Evolutionary conservation across 768 basidiomycete species (phyloP), one percentile per base, ranked within the genome.

Genomic region (Lactarius hatsudake): DNA sequence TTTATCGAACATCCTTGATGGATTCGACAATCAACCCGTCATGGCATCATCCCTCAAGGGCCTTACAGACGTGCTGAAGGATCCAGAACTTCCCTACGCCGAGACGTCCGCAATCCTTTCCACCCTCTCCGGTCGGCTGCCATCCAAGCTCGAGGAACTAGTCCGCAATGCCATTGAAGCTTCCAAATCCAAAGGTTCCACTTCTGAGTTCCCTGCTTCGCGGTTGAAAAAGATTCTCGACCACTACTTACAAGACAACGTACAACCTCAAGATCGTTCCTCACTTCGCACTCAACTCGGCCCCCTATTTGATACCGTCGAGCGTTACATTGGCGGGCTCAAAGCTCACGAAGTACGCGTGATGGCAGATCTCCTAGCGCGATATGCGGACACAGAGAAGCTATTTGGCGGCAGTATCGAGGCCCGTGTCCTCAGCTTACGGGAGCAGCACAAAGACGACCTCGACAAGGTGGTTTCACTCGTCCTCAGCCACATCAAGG

Each of bases 401-500:
- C 78, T 98, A 17, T 99, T 99, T 73, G 92, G 93, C 53, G 95
- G 94, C 51, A 91, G 91, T 74, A 95, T 97, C 69, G 96, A 98
- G 78, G 90, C 93, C 59, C 88, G 95, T 48, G 89, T 98, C 59
- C 82, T 98, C 65, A 84, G 88, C 60, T 85, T 99, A 48, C 86
- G 97, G 63, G 97, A 98, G 61, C 89, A 94, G 72, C 78, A 96
- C 82, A 96, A 96, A 80, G 93, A 95, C 69, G 84, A 94, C 71
- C 86, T 97, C 43, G 95, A 98, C 77, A 87, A 88, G 65, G 97
- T 93, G 40, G 88, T 90, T 56, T 83, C 83, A 56, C 81, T 96
- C 36, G 94, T 98, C 20, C 84, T 98, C 61, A 96, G 96, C 65
- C 97, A 99, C 78, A 93, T 94, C 81, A 96, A 95, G 79, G 94